These are phyloP conservation scores for Ambrosia hybrid DNA, from an alignment of 140 eudicot species.

Conservation along the genomic window DNA sequence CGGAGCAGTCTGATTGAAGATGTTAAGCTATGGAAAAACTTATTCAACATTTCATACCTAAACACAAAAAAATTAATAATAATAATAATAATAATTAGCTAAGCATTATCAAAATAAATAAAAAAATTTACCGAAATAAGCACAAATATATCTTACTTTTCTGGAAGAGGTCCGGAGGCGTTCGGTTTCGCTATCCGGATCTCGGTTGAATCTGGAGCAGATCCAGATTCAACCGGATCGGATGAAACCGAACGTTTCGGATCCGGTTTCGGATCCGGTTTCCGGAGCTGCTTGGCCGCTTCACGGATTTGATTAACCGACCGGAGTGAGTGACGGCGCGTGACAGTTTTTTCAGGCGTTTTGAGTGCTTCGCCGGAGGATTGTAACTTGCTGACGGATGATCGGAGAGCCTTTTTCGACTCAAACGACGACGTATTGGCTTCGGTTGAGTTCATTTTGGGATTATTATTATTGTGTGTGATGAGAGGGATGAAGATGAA, in stretches of 20 bases:
- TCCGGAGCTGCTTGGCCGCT: slow-evolving; percentile 52
- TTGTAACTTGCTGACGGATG: slow-evolving; percentile 22
- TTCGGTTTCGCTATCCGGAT: slow-evolving; percentile 25
- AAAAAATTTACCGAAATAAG: too few relatives aligned
- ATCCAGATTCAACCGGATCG: slow-evolving; percentile 21
- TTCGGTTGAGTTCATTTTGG: slow-evolving; percentile 44
- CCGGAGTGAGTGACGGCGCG: slow-evolving; percentile 31
- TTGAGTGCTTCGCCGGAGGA: slow-evolving; percentile 32
- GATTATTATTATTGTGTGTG: neutral
- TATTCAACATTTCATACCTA: slow-evolving; percentile 70
- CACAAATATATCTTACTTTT: slow-evolving; percentile 46
- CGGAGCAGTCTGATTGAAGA: slow-evolving; percentile 57
- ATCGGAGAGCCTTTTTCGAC: slow-evolving; percentile 39
- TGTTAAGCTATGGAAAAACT: slow-evolving; percentile 68
- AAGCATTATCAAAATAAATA: neutral
- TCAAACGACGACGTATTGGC: slow-evolving; percentile 35
- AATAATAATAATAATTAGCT: neutral
- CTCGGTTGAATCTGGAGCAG: slow-evolving; percentile 1
- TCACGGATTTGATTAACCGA: slow-evolving; percentile 55
- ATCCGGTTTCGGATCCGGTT: neutral
- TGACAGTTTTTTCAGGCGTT: slow-evolving; percentile 60
- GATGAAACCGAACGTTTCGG: neutral
- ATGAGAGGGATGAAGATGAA: slow-evolving; percentile 2
- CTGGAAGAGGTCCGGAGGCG: slow-evolving; percentile 36
- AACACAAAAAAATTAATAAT: neutral